Conservation (phyloP, 73 alveolate genomes). For the Paramecium sexaurelia region DNA sequence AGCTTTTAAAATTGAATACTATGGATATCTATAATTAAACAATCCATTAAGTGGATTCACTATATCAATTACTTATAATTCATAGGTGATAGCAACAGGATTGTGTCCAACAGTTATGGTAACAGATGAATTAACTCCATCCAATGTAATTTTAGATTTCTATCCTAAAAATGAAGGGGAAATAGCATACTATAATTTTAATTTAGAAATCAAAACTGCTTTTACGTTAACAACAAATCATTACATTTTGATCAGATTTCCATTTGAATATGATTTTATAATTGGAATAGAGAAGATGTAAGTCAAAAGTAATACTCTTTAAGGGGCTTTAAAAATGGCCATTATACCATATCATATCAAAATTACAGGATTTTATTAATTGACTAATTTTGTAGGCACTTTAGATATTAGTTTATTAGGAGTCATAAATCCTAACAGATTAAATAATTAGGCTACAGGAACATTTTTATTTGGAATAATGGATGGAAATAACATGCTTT, state of each 20-base stretch:
- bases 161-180: slow-evolving; percentile 67
- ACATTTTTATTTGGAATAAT: slow-evolving; percentile 52
- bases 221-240: not conserved
- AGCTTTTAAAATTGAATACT: slow-evolving; percentile 43
- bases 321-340: slow-evolving; percentile 52
- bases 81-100: slow-evolving; percentile 16
- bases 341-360: not conserved
- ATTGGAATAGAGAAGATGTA: slow-evolving; percentile 53
- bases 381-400: not conserved
- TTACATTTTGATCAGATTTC: slow-evolving; percentile 46
- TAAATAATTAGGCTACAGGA: slow-evolving; percentile 36
- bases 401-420: slow-evolving; percentile 57
- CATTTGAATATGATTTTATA: slow-evolving; percentile 56
- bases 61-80: slow-evolving; percentile 27
- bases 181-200: slow-evolving; percentile 59
- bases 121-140: not conserved
- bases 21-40: slow-evolving; percentile 1
- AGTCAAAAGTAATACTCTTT: not conserved
- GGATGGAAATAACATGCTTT: slow-evolving; percentile 53
- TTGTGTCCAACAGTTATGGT: slow-evolving; percentile 4
- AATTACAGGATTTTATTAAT: slow-evolving; percentile 46
- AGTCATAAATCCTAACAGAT: slow-evolving; percentile 62
- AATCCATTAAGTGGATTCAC: not conserved
- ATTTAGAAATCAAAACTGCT: not conserved
- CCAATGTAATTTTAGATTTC: not conserved